phyloP scores from a whole-genome alignment of 192 early-diverging fungal genomes.

The Coemansia sp. region DNA sequence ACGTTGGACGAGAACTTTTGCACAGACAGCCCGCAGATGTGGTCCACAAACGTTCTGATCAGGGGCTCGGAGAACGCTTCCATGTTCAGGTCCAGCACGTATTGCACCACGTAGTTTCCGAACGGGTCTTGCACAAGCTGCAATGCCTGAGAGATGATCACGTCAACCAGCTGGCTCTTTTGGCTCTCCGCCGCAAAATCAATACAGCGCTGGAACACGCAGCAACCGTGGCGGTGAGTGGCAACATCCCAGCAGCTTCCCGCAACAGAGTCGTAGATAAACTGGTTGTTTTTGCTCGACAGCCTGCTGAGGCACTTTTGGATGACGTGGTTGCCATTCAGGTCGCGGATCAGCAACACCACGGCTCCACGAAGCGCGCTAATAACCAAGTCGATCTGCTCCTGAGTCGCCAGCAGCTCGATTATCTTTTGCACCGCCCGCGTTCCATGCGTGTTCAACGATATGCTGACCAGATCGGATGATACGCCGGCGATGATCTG shows the following conservation, averaged over 20 bases:
- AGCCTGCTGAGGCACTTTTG: slow-evolving; percentile 88
- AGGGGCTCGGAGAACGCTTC: slow-evolving; percentile 70
- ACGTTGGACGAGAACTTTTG: slow-evolving; percentile 95
- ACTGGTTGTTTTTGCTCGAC: slow-evolving; percentile 79
- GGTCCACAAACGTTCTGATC: slow-evolving; percentile 74
- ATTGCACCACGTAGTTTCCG: slow-evolving; percentile 94
- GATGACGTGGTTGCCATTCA: slow-evolving; percentile 93
- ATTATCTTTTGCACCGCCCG: slow-evolving; percentile 93
- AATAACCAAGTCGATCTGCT: slow-evolving; percentile 69
- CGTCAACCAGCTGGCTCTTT: slow-evolving; percentile 76
- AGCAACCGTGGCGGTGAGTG: slow-evolving; percentile 92
- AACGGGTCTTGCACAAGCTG: slow-evolving; percentile 87
- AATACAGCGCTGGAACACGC: slow-evolving; percentile 89
- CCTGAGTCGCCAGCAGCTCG: slow-evolving; percentile 68
- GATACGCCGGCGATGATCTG: slow-evolving; percentile 75
- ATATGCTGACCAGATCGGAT: slow-evolving; percentile 77
- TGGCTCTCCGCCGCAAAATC: slow-evolving; percentile 77
- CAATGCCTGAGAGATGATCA: slow-evolving; percentile 74
- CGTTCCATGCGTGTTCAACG: slow-evolving; percentile 91
- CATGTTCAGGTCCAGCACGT: slow-evolving; percentile 81
- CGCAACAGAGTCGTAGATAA: slow-evolving; percentile 84
- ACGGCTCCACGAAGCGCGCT: slow-evolving; percentile 70
- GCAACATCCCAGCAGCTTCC: slow-evolving; percentile 79
- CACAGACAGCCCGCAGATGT: slow-evolving; percentile 76
- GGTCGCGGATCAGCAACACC: slow-evolving; percentile 85